Base-by-base conservation (phyloP, 345 rosid genomes). In the Draba incana region DNA sequence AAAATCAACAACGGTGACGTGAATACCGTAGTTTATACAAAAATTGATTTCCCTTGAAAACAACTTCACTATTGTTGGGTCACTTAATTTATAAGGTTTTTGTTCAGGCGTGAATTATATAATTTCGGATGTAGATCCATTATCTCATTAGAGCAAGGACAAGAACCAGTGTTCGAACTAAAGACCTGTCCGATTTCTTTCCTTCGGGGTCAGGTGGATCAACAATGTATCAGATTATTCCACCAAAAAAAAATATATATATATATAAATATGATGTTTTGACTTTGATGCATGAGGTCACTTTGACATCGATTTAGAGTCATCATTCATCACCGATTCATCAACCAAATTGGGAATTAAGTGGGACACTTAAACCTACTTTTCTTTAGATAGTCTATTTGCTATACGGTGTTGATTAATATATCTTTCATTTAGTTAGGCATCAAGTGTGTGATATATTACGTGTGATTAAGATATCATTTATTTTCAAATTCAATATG, bases 261-360 rank as follows among this genome's bases (percentile, higher is more conserved):
- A 43, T 41, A 2, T 57, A 50, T 24, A 35, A n/a, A 62, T 3
- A 55, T 6, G 2, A 64, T 31, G 54, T 51, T 55, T 75, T 75
- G 60, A 68, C 78, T 75, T 68, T n/a, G 64, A 52, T 42, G 51
- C 74, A 62, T 75, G 68, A 68, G 46, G 69, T 68, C 69, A 68
- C 68, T 54, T 68, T 62, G 74, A 55, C 65, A 55, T 75, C 65
- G 8, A 38, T 41, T 30, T 55, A 47, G 46, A 61, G 46, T 75
- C 78, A 75, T 66, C 24, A 16, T 64, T 72, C 54, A 57, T 50
- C 47, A 72, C 39, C 45, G 24, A 48, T 13, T 41, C 52, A 59
- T 25, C 35, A 24, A 50, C 62, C 61, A 37, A 42, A 42, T 65
- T 45, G n/a, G 46, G 62, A 38, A 55, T 75, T n/a, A 39, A 67